These are phyloP conservation scores for Acarospora socialis DNA, from an alignment of 2,329 filamentous ascomycete genomes.

Conservation along the genomic window DNA sequence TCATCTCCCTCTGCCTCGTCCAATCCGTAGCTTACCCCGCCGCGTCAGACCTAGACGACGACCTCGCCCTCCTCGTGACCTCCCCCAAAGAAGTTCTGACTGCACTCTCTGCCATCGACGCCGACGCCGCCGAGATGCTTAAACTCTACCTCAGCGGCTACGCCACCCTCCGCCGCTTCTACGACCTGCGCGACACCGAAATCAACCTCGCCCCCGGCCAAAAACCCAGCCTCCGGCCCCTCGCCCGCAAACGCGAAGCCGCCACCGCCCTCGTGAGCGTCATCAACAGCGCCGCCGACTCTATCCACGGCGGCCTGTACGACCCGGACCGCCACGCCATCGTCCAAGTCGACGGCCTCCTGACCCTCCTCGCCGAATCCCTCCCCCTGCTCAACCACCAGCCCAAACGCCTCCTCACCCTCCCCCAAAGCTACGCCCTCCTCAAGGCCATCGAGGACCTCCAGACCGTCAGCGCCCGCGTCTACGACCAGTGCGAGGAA, in stretches of 20 bases:
- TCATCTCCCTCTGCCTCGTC: constrained; percentile 75
- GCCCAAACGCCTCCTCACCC: constrained; percentile 45
- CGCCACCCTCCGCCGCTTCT: constrained; percentile 79
- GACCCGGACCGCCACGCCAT: constrained; percentile 69
- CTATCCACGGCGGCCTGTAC: constrained; percentile 80
- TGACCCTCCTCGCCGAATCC: constrained; percentile 71
- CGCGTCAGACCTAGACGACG: constrained; percentile 54
- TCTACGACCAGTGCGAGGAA: constrained; percentile 61
- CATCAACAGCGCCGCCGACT: constrained; percentile 73
- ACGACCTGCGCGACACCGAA: constrained; percentile 69
- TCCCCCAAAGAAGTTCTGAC: constrained; percentile 59
- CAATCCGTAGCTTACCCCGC: constrained; percentile 72
- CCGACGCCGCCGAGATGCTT: constrained; percentile 68
- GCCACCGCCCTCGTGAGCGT: constrained; percentile 66
- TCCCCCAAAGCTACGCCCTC: constrained; percentile 59
- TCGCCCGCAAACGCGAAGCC: constrained; percentile 53
- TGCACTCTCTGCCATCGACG: constrained; percentile 55
- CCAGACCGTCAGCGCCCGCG: constrained; percentile 56
- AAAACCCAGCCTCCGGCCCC: constrained; percentile 34
- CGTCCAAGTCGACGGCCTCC: constrained; percentile 73
- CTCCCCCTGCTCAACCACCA: too few relatives aligned
- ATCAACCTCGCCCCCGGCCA: constrained; percentile 24
- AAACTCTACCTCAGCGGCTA: constrained; percentile 83
- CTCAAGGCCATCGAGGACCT: constrained; percentile 69
- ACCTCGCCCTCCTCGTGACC: constrained; percentile 54